These are phyloP conservation scores for Pichia sp. DNA, from an alignment of 1,139 yeast species.

Conservation along the genomic window DNA sequence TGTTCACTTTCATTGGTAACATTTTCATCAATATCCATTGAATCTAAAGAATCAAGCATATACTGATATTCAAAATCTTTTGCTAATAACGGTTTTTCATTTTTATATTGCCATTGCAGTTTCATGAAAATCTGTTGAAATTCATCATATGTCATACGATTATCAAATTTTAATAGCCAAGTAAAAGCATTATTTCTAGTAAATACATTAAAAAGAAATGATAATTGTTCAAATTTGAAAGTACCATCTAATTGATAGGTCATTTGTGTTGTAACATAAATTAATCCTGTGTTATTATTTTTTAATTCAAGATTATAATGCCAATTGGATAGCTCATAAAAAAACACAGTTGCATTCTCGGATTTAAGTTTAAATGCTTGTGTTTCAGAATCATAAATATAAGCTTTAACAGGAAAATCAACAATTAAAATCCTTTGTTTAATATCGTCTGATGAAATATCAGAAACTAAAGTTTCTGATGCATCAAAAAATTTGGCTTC, in stretches of 20 bases:
- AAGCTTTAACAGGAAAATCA: slow-evolving; percentile 15
- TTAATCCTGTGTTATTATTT: slow-evolving; percentile 21
- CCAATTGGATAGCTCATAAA: slow-evolving; percentile 48
- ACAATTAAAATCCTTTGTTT: slow-evolving; percentile 11
- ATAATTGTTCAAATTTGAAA: slow-evolving; percentile 49
- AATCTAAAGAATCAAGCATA: slow-evolving; percentile 41
- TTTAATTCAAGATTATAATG: slow-evolving; percentile 46
- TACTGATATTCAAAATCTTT: slow-evolving; percentile 39
- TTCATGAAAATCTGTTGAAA: slow-evolving; percentile 51
- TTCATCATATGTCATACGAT: slow-evolving; percentile 34
- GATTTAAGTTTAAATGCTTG: slow-evolving; percentile 47
- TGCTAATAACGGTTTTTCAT: slow-evolving; percentile 43
- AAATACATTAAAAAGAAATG: slow-evolving; percentile 63
- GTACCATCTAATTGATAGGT: slow-evolving; percentile 54
- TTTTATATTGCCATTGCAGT: slow-evolving; percentile 57
- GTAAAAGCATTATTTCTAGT: slow-evolving; percentile 42
- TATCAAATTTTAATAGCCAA: slow-evolving; percentile 54
- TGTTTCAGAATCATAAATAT: slow-evolving; percentile 46
- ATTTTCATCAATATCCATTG: slow-evolving; percentile 29
- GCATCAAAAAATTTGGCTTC: slow-evolving; percentile 28
- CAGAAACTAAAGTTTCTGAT: slow-evolving; percentile 22
- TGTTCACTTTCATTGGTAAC: slow-evolving; percentile 26
- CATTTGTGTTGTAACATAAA: slow-evolving; percentile 38
- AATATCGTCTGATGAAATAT: neutral
- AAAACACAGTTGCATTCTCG: slow-evolving; percentile 29